These are phyloP conservation scores for Oryza nivara DNA, from an alignment of 176 grass and related monocot genomes.

Conservation along the genomic window DNA sequence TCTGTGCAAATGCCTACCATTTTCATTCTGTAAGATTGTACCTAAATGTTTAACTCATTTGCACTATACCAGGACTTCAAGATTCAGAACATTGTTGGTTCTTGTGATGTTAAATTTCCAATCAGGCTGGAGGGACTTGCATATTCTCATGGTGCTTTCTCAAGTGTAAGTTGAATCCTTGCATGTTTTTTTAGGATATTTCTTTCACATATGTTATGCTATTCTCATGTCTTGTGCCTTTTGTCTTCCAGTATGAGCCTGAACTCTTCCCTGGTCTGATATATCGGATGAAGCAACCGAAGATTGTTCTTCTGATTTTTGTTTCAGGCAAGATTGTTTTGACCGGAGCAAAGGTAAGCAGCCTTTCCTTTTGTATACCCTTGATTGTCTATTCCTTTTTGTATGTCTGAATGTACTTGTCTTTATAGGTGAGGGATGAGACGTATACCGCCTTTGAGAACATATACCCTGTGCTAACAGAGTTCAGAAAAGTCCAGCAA, in stretches of 20 bases:
- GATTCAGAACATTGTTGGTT: slow-evolving; percentile 95
- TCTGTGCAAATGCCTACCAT: not conserved
- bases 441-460: slow-evolving; percentile 96
- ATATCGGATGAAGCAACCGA: slow-evolving; percentile 96
- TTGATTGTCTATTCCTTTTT: not conserved
- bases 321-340: slow-evolving; percentile 99
- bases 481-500: slow-evolving; percentile 94
- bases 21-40: slow-evolving; percentile 15
- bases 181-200: slow-evolving; percentile 12
- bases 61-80: slow-evolving; percentile 74
- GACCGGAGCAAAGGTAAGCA: slow-evolving; percentile 82
- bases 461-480: slow-evolving; percentile 87
- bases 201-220: not conserved
- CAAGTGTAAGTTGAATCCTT: slow-evolving; percentile 65
- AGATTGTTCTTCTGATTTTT: slow-evolving; percentile 97
- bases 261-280: slow-evolving; percentile 94
- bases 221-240: not conserved
- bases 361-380: not conserved
- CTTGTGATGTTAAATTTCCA: slow-evolving; percentile 97
- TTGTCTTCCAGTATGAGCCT: slow-evolving; percentile 72
- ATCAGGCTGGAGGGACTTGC: slow-evolving; percentile 95
- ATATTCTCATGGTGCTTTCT: slow-evolving; percentile 96
- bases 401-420: slow-evolving; percentile 8
- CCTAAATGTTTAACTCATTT: not conserved
- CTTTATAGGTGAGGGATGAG: slow-evolving; percentile 89